These are phyloP conservation scores for Noccaea bulbosa DNA, from an alignment of 345 rosid genomes.

Conservation along the genomic window DNA sequence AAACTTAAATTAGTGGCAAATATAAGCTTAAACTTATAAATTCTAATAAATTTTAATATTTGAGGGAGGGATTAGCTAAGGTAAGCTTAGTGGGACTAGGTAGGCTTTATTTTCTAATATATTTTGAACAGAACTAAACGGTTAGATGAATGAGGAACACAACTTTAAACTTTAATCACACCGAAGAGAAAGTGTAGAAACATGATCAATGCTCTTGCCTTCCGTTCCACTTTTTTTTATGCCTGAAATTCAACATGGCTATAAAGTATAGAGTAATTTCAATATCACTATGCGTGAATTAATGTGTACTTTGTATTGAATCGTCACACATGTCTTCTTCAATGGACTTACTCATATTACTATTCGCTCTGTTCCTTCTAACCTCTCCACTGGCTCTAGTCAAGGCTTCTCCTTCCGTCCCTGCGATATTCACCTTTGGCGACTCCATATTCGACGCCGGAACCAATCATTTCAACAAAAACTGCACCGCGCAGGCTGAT, in stretches of 20 bases:
- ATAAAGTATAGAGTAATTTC: not conserved
- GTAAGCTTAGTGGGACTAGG: too few relatives aligned
- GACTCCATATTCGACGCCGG: constrained; percentile 75
- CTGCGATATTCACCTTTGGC: constrained; percentile 64
- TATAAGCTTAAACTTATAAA: not conserved
- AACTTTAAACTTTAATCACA: constrained; percentile 37
- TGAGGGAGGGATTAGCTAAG: too few relatives aligned
- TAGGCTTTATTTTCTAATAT: too few relatives aligned
- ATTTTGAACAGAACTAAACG: too few relatives aligned
- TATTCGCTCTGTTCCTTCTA: constrained; percentile 11
- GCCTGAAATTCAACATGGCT: too few relatives aligned
- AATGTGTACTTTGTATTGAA: too few relatives aligned
- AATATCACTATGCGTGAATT: not conserved
- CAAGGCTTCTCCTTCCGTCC: constrained; percentile 37
- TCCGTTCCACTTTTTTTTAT: constrained; percentile 4
- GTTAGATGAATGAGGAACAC: constrained; percentile 5
- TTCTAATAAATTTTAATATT: too few relatives aligned
- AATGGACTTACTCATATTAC: constrained; percentile 34
- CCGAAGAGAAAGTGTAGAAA: constrained; percentile 24
- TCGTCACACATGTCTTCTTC: constrained; percentile 7
- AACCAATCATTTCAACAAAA: constrained; percentile 66
- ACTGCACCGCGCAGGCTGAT: constrained; percentile 70
- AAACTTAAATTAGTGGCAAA: too few relatives aligned
- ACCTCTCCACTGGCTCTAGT: constrained; percentile 21
- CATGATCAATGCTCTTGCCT: constrained; percentile 35